These are phyloP conservation scores for Kalanchoe fedtschenkoi DNA, from an alignment of 164 flowering plant genomes.

Conservation along the genomic window DNA sequence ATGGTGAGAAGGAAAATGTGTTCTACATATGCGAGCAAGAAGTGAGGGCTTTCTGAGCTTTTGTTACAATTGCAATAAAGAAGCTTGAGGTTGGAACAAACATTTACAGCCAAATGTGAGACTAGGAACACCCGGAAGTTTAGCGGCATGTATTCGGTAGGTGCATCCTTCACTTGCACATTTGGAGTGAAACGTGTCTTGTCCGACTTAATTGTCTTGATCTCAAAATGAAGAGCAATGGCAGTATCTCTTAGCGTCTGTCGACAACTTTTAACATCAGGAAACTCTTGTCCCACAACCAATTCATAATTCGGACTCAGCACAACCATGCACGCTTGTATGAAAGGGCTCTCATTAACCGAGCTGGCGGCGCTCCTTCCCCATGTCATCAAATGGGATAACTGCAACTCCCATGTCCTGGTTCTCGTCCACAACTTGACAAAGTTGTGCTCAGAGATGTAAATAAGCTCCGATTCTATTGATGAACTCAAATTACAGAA, in stretches of 20 bases:
- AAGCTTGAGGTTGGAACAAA: too few species aligned
- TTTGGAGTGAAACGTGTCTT: constrained; percentile 86
- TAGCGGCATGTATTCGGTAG: constrained; percentile 93
- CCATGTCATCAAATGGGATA: constrained; percentile 8
- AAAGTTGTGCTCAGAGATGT: too few species aligned
- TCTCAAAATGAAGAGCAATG: constrained; percentile 86
- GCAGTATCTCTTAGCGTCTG: constrained; percentile 86
- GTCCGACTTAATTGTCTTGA: constrained; percentile 88
- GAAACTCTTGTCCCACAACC: constrained; percentile 78
- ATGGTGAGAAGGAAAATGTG: too few species aligned
- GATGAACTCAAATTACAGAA: too few species aligned
- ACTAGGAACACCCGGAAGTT: constrained; percentile 91
- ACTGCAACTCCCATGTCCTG: constrained; percentile 42
- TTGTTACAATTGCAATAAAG: too few species aligned
- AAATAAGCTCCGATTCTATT: too few species aligned
- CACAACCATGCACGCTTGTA: constrained; percentile 42
- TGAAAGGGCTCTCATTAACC: constrained; percentile 23
- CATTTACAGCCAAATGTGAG: constrained; percentile 91
- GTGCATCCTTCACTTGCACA: constrained; percentile 85
- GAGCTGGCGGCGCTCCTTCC: constrained; percentile 19
- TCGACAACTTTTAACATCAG: constrained; percentile 79
- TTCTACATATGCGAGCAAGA: too few species aligned
- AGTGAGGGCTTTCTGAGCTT: too few species aligned
- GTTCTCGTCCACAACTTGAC: constrained; percentile 26
- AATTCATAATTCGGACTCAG: constrained; percentile 39